phyloP scores from a whole-genome alignment of 225 moss, liverwort and hornwort species.

The Lunularia cruciata region DNA sequence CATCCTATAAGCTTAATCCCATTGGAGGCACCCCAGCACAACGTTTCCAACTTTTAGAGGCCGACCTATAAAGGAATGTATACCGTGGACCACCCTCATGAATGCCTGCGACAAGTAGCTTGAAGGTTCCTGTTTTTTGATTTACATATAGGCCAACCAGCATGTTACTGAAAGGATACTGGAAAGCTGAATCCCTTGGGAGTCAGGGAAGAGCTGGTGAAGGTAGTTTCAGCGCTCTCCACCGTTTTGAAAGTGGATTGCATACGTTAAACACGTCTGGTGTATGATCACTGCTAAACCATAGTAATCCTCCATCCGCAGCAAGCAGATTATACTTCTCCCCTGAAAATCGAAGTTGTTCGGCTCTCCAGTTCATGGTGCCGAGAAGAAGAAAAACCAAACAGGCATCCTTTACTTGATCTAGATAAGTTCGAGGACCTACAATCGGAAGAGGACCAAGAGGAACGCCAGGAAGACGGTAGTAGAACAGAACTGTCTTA shows the following conservation, averaged over 20 bases:
- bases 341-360: background rate
- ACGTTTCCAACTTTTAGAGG: background rate
- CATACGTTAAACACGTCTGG: background rate
- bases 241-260: background rate
- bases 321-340: background rate
- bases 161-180: background rate
- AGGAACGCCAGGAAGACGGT: background rate
- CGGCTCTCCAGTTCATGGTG: no score
- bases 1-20: background rate
- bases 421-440: background rate
- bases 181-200: background rate
- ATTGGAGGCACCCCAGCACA: background rate
- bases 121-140: background rate
- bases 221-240: background rate
- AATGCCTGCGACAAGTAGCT: background rate
- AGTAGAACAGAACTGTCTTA: background rate
- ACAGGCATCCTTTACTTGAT: no score
- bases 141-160: background rate
- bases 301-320: background rate
- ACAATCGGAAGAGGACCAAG: background rate
- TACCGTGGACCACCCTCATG: background rate
- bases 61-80: background rate
- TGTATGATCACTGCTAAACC: background rate
- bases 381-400: no score
- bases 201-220: background rate